Evolutionary conservation across 331 rosid genomes (phyloP).

Genomic region (Quercus tomentella): DNA sequence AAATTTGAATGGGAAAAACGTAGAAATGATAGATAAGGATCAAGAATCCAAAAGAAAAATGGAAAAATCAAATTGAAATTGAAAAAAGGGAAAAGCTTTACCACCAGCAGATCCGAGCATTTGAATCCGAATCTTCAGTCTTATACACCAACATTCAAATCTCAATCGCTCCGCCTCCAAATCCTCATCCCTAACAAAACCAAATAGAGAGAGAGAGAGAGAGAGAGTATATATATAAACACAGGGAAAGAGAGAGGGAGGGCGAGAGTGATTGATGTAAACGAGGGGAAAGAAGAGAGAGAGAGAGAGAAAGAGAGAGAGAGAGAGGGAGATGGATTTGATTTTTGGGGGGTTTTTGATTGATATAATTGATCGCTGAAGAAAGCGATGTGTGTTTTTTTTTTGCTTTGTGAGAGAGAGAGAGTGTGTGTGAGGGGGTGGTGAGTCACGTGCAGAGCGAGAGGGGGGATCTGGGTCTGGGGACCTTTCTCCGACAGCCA

Average conservation of each 20-base stretch:
- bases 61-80: neutral
- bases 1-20: conserved; percentile 3
- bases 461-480: conserved; percentile 42
- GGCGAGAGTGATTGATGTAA: conserved; percentile 24
- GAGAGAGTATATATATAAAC: neutral
- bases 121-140: conserved; percentile 28
- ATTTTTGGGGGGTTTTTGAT: conserved; percentile 38
- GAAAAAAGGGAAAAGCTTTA: conserved; percentile 23
- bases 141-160: conserved; percentile 40
- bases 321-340: conserved; percentile 42
- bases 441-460: conserved; percentile 77
- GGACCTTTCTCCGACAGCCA: conserved; percentile 77
- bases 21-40: conserved; percentile 7
- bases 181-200: conserved; percentile 2
- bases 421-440: conserved; percentile 12
- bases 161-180: conserved; percentile 34
- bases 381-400: conserved; percentile 58
- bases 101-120: conserved; percentile 85
- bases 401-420: conserved; percentile 9
- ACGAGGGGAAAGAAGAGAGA: conserved; percentile 13
- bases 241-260: neutral
- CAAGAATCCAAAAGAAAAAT: neutral
- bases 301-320: neutral
- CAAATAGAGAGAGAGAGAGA: neutral
- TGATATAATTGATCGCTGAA: conserved; percentile 44